Base-by-base conservation (phyloP, 495 filamentous ascomycete genomes). In the Platismatia glauca region DNA sequence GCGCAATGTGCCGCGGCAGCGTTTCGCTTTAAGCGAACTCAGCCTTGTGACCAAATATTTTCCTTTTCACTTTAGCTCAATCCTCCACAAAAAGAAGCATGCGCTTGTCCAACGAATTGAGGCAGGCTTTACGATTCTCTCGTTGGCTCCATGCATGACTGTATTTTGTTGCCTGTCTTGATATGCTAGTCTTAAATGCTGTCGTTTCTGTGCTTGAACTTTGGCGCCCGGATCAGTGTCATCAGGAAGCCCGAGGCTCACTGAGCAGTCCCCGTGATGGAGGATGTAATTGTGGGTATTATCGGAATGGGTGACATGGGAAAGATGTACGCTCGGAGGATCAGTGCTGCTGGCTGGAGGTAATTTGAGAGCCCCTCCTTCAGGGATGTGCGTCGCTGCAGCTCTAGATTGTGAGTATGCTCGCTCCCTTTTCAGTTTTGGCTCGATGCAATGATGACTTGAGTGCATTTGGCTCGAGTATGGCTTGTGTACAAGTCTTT, bases 381-480 rank as follows among this genome's bases (percentile, higher is more conserved):
- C 34, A n/a, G 27, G 7, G 8, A 34, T 15, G 9, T 43, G 48
- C 29, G 18, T 52, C 55, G 18, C 35, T 37, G 27, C 31, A 24
- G 46, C 2, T 24, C 8, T 8, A 35, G 59, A 22, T 69, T 63
- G 75, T 72, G 74, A 72, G 76, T 73, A 69, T 63, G 63, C 58
- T 31, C 33, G 34, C 20, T 65, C 62, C 29, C 67, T 57, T 48
- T 58, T 65, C 66, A 67, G 58, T 50, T 62, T 65, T 59, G 57
- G 66, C 57, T 57, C 44, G 58, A 62, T 68, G 70, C 69, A 71
- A 91, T 93, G 91, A 96, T 97, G 91, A 97, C 90, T 89, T 90
- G 91, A 97, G 91, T 89, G 91, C 91, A 97, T 97, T 97, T 97
- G 91, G 91, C 91, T 97, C 89, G 91, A 97, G 91, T 81, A 95